Base-by-base conservation (phyloP, 1,139 yeast species). In the Candida sanyaensis region DNA sequence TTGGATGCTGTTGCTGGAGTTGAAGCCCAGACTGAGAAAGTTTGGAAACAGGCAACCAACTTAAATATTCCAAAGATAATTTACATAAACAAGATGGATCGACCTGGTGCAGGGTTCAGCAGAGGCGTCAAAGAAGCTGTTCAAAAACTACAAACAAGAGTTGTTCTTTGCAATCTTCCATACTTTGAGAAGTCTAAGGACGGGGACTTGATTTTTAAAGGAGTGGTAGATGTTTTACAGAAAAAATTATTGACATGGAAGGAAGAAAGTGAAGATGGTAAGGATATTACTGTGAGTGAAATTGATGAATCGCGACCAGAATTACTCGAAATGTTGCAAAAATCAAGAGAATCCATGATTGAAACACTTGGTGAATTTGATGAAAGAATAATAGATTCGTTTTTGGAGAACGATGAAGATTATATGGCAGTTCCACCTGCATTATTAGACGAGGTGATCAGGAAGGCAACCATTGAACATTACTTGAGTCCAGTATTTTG, bases 1-100 rank as follows among this genome's bases (percentile, higher is more conserved):
- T 69, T 93, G 46, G 99, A 93, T 68, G 96, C 89, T 0, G 98
- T 93, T 4, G 98, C 97, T 1, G 99, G 99, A 11, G 99, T 93
- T 1, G 99, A 93, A 61, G 96, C 99, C 0, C 98, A 95, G 63
- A 93, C 99, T 0, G 97, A 92, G 63, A 92, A 91, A 61, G 98
- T 93, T 1, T 93, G 98, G 98, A 82, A 79, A 57, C 97, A 92
- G 64, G 93, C 97, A 1, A 73, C 72, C 37, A 79, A 77, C 27
- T 73, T 88, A 52, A 67, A 67, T 2, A 81, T 88, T 46, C 98
- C 99, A 0, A 79, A 82, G 47, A 70, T 93, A 12, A 84, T 91
- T 7, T 95, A 84, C 62, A 80, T 93, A 36, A 93, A 93, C 65
- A 93, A 93, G 64, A 92, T 93, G 99, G 99, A 93, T 68, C 78